Evolutionary conservation across 1,139 yeast species (phyloP).

Genomic region (Scheffersomyces segobiensis): DNA sequence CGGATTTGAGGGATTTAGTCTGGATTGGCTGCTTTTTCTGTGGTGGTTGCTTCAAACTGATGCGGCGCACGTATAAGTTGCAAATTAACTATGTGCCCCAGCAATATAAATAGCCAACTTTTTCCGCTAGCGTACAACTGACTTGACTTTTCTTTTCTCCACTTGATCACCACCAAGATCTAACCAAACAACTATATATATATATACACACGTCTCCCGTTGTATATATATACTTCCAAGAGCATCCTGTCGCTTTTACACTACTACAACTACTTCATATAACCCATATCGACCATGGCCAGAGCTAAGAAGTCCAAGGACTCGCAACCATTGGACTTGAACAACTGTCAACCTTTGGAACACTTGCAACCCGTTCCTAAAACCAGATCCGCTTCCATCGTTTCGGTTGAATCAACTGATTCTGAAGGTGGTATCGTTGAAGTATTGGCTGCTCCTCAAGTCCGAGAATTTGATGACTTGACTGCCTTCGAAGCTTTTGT

Average conservation of each 20-base stretch:
- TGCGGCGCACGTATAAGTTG: neutral
- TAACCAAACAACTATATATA: neutral
- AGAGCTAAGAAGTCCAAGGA: slow-evolving; percentile 1
- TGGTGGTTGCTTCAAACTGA: neutral
- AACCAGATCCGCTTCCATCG: slow-evolving; percentile 23
- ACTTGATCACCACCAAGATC: neutral
- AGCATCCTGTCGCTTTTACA: neutral
- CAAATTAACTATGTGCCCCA: neutral
- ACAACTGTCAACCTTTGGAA: slow-evolving; percentile 38
- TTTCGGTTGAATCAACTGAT: slow-evolving; percentile 35
- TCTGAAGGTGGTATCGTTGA: slow-evolving; percentile 25
- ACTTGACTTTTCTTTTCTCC: neutral
- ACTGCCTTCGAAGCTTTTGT: slow-evolving; percentile 62
- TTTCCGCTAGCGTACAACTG: neutral
- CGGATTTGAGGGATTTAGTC: neutral
- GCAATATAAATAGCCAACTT: neutral
- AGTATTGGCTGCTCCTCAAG: slow-evolving; percentile 42
- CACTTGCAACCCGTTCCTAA: slow-evolving; percentile 45
- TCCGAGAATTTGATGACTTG: slow-evolving; percentile 61
- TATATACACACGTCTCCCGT: neutral
- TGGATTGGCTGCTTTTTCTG: neutral
- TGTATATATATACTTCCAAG: neutral
- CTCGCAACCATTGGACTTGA: slow-evolving; percentile 31
- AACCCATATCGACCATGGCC: slow-evolving; percentile 6
- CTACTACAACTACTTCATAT: slow-evolving; percentile 1